Percentiles rank a stretch among this genome's conserved stretches.
Evolutionary conservation across 2,329 filamentous ascomycete species (phyloP).

Genomic region (Fusarium abutilonis): DNA sequence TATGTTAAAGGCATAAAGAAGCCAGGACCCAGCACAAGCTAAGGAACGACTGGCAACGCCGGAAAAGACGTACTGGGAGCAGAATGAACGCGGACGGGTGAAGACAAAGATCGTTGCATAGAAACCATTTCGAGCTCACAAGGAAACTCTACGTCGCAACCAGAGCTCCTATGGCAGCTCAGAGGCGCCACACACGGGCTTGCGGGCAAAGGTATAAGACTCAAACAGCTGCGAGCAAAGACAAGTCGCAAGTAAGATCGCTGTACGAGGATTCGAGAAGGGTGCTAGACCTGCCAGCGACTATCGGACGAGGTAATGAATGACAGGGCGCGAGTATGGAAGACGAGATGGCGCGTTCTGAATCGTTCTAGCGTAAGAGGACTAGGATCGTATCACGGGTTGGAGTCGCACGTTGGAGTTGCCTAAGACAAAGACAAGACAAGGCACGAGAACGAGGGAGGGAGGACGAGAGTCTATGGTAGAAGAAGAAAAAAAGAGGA

Average conservation of each 20-base stretch:
- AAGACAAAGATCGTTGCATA: constrained; percentile 71
- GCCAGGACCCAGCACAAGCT: constrained; percentile 19
- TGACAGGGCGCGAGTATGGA: constrained; percentile 31
- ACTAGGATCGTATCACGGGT: constrained; percentile 32
- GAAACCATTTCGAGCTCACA: constrained; percentile 67
- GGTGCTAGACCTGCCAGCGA: constrained; percentile 37
- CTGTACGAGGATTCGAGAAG: constrained; percentile 21
- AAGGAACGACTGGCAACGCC: constrained; percentile 20
- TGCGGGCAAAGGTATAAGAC: constrained; percentile 28
- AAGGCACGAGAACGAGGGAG: constrained; percentile 24
- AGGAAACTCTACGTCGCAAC: constrained; percentile 45
- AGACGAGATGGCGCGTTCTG: constrained; percentile 29
- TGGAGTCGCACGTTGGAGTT: constrained; percentile 34
- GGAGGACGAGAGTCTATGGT: constrained; percentile 12
- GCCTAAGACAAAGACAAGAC: constrained; percentile 11
- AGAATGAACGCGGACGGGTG: constrained; percentile 67
- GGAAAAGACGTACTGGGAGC: constrained; percentile 66
- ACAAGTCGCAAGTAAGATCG: constrained; percentile 22
- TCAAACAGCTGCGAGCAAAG: constrained; percentile 13
- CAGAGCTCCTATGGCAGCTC: constrained; percentile 51
- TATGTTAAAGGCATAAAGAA: constrained; percentile 4
- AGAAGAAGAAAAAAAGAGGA: constrained; percentile 17
- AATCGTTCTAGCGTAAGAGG: constrained; percentile 26
- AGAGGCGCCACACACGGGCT: constrained; percentile 42
- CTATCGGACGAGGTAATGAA: constrained; percentile 30